Evolutionary conservation across 805 yeast species (phyloP).

Genomic region (Lachancea nothofagi): DNA sequence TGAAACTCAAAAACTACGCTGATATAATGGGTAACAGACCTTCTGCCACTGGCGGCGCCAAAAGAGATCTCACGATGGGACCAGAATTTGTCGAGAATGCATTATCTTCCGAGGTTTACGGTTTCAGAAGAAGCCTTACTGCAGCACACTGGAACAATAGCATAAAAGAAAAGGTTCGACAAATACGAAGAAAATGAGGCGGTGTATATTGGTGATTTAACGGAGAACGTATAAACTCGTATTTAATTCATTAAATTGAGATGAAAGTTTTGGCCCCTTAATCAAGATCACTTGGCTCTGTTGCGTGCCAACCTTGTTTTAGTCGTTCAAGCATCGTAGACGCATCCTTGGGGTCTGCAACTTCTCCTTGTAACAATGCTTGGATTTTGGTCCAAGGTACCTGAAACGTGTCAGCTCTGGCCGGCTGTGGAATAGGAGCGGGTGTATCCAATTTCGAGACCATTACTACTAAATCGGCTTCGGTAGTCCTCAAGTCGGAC

Average conservation of each 20-base stretch:
- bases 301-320: conserved; percentile 37
- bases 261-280: background rate
- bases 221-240: too few relatives aligned
- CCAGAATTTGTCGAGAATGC: conserved; percentile 30
- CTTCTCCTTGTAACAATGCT: conserved; percentile 32
- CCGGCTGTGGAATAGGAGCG: conserved; percentile 5
- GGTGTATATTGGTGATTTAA: too few relatives aligned
- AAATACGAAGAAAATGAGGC: conserved; percentile 30
- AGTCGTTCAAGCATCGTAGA: conserved; percentile 32
- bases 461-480: conserved; percentile 42
- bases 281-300: conserved; percentile 18
- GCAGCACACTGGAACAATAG: conserved; percentile 63
- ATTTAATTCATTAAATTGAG: background rate
- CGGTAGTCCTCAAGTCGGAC: conserved; percentile 26
- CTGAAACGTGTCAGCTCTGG: background rate
- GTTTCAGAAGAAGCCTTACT: conserved; percentile 37
- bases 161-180: conserved; percentile 49
- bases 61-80: conserved; percentile 14
- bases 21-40: conserved; percentile 16
- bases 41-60: conserved; percentile 3
- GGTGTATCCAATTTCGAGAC: conserved; percentile 26
- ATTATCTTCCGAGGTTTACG: conserved; percentile 38
- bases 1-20: conserved; percentile 29
- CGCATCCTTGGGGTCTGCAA: conserved; percentile 28
- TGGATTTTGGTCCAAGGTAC: conserved; percentile 45